phyloP scores from a whole-genome alignment of 169 alveolate genomes.

The Blepharisma undulans region DNA sequence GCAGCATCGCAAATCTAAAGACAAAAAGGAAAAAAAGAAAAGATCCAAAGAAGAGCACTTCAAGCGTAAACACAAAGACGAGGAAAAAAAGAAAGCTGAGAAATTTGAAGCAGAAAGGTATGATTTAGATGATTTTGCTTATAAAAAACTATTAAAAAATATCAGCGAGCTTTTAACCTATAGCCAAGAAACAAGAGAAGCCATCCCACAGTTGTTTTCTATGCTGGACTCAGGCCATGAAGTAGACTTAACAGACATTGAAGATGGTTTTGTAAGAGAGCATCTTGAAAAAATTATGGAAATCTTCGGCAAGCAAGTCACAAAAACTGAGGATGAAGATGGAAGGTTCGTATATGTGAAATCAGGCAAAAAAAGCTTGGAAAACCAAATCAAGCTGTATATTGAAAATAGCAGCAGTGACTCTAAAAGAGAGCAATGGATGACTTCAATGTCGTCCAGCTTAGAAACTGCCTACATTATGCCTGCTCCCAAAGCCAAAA shows the following conservation, averaged over 20 bases:
- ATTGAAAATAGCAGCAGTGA: not conserved
- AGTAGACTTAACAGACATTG: constrained; percentile 23
- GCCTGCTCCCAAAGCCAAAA: not conserved
- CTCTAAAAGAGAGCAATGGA: not conserved
- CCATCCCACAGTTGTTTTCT: not conserved
- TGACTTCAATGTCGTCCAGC: not conserved
- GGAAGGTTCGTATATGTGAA: not conserved
- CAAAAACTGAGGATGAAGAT: not conserved
- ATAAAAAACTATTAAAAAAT: not conserved
- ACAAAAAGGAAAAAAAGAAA: constrained; percentile 17
- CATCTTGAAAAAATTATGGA: constrained; percentile 11
- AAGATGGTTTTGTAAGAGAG: constrained; percentile 18
- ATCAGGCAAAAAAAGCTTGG: not conserved
- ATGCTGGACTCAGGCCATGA: constrained; percentile 15
- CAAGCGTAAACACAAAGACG: not conserved
- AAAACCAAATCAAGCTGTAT: not conserved
- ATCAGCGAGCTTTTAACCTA: not conserved
- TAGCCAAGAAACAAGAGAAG: constrained; percentile 18
- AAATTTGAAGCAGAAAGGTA: not conserved
- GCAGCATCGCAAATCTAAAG: not conserved
- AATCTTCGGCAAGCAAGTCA: not conserved
- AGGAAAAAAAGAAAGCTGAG: not conserved
- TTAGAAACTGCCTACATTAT: not conserved
- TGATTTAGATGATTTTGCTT: not conserved
- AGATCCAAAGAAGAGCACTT: constrained; percentile 34